Evolutionary conservation across 192 early-diverging fungal genomes (phyloP).

Genomic region (Gryganskiella cystojenkinii): DNA sequence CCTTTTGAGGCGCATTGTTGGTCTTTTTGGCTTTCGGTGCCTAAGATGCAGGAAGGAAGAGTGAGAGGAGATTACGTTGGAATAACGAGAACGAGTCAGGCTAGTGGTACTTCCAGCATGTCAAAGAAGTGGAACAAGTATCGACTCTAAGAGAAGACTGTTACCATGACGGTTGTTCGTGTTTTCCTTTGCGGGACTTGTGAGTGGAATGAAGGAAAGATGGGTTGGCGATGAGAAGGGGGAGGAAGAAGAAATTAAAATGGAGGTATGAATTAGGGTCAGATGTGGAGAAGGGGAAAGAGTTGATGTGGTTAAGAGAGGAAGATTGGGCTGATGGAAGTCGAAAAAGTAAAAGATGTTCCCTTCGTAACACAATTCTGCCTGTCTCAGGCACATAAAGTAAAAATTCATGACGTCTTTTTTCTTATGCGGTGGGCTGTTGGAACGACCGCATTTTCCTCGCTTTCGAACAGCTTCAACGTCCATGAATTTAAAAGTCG

Average conservation of each 20-base stretch:
- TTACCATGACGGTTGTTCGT: not conserved
- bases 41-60: conserved; percentile 7
- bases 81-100: not conserved
- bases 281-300: not conserved
- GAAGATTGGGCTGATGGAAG: no score
- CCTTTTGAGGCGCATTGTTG: conserved; percentile 44
- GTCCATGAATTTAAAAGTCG: no score
- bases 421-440: no score
- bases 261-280: not conserved
- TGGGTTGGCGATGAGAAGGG: not conserved
- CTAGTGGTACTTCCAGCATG: no score
- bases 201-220: not conserved
- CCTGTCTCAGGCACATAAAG: no score
- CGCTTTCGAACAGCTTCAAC: no score
- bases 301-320: not conserved
- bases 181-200: no score
- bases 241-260: not conserved
- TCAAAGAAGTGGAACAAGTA: not conserved
- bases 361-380: no score
- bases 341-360: no score
- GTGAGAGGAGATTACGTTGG: not conserved
- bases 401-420: no score
- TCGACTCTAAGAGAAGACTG: not conserved
- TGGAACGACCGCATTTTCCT: no score
- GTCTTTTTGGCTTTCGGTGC: conserved; percentile 48